Percentiles rank a stretch among this genome's conserved stretches.
These are phyloP conservation scores for Russula lepida DNA, from an alignment of 768 basidiomycete species.

Conservation along the genomic window DNA sequence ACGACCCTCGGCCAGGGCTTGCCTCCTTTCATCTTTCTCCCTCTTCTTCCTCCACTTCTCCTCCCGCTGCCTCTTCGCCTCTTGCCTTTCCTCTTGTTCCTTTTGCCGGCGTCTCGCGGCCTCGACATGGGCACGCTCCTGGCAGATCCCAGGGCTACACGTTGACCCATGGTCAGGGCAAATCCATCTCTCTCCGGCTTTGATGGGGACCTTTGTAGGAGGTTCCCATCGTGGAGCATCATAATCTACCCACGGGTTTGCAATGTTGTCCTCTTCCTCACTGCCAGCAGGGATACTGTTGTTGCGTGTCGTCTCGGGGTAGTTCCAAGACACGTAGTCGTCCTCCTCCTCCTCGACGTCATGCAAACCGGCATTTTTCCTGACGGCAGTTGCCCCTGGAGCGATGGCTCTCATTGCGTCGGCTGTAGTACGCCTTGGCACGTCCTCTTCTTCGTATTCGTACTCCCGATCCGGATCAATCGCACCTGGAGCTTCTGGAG, in stretches of 20 bases:
- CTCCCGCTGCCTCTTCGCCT: neutral
- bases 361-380: neutral
- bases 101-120: neutral
- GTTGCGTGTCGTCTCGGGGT: neutral
- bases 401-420: neutral
- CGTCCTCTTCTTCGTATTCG: neutral
- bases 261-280: neutral
- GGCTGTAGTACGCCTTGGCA: neutral
- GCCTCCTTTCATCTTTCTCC: neutral
- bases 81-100: neutral
- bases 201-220: neutral
- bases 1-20: neutral
- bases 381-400: neutral
- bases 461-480: neutral
- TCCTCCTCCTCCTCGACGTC: neutral
- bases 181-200: neutral
- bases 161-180: slow-evolving; percentile 10
- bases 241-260: slow-evolving; percentile 1
- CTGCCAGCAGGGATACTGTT: neutral
- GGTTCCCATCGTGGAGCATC: neutral
- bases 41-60: neutral
- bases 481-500: neutral
- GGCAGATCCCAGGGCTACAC: slow-evolving; percentile 13
- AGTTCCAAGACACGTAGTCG: neutral
- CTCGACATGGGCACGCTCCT: neutral